phyloP scores from a whole-genome alignment of 2,329 filamentous ascomycete genomes.

The Colletotrichum tropicicola region DNA sequence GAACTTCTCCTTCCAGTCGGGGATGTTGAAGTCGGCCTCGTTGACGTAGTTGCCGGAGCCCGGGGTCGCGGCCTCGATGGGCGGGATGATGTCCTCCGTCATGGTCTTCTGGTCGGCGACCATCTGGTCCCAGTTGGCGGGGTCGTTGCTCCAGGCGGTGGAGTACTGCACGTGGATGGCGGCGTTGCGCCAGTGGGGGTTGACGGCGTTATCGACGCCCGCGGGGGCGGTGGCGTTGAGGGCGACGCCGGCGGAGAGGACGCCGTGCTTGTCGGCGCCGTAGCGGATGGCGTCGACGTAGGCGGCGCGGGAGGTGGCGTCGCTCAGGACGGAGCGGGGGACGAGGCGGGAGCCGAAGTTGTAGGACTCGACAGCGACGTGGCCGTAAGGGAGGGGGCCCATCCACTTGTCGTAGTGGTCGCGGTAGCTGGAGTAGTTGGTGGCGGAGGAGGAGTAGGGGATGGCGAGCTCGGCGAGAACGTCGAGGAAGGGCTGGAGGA shows the following conservation, averaged over 20 bases:
- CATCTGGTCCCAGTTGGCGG: constrained; percentile 25
- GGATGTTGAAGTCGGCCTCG: constrained; percentile 59
- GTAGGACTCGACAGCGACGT: constrained; percentile 58
- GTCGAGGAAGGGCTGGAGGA: constrained; percentile 55
- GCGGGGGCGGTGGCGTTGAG: constrained; percentile 26
- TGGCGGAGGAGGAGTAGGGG: constrained; percentile 34
- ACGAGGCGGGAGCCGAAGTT: constrained; percentile 53
- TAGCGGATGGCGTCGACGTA: constrained; percentile 29
- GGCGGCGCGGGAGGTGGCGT: constrained; percentile 36
- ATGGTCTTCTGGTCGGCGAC: constrained; percentile 26
- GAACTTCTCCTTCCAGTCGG: constrained; percentile 54
- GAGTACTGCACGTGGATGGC: constrained; percentile 29
- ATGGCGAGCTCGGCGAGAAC: constrained; percentile 48
- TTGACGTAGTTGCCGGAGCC: constrained; percentile 58
- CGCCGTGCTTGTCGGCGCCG: constrained; percentile 22
- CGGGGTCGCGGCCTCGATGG: constrained; percentile 41
- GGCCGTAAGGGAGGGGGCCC: constrained; percentile 50
- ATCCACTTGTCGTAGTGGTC: constrained; percentile 53
- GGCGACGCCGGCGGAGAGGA: constrained; percentile 33
- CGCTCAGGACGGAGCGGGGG: constrained; percentile 43
- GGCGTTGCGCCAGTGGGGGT: constrained; percentile 29
- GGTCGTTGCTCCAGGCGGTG: constrained; percentile 29
- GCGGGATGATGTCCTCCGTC: constrained; percentile 30
- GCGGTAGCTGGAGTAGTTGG: constrained; percentile 42
- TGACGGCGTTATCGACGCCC: constrained; percentile 28